These are phyloP conservation scores for Ceratocystis destructans DNA, from an alignment of 2,329 filamentous ascomycete species.

Conservation along the genomic window DNA sequence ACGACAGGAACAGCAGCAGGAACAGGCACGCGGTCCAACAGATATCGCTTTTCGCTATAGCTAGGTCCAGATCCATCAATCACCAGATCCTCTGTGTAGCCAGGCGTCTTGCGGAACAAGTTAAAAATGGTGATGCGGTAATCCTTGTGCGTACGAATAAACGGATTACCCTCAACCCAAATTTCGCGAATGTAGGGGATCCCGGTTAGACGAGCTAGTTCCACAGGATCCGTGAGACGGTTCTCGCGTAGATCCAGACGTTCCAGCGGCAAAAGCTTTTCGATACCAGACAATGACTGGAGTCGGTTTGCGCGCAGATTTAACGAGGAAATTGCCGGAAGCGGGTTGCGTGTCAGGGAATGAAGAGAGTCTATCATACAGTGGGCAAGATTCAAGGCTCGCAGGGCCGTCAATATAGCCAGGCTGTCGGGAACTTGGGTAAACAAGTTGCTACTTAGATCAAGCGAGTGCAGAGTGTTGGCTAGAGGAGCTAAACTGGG, in stretches of 20 bases:
- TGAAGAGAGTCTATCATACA: constrained; percentile 96
- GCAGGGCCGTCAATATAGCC: constrained; percentile 70
- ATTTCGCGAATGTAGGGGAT: constrained; percentile 87
- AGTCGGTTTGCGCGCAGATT: constrained; percentile 85
- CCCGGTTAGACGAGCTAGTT: constrained; percentile 75
- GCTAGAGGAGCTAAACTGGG: constrained; percentile 68
- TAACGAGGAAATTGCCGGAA: constrained; percentile 85
- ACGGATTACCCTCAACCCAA: constrained; percentile 85
- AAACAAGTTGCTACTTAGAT: constrained; percentile 86
- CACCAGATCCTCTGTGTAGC: constrained; percentile 77
- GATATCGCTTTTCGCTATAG: constrained; percentile 71
- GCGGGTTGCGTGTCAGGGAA: constrained; percentile 68
- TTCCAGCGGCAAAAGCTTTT: constrained; percentile 77
- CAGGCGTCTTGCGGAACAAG: constrained; percentile 77
- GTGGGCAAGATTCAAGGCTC: constrained; percentile 83
- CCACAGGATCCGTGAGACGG: constrained; percentile 74
- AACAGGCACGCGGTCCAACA: constrained; percentile 69
- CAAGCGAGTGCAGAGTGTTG: constrained; percentile 79
- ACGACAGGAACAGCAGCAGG: constrained; percentile 65
- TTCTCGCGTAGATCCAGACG: constrained; percentile 87
- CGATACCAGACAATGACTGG: constrained; percentile 74
- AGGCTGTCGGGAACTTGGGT: constrained; percentile 88
- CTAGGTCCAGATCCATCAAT: constrained; percentile 74
- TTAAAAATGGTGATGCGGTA: constrained; percentile 93
- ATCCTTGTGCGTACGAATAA: constrained; percentile 70